These are phyloP conservation scores for Ophiostoma sp. DNA, from an alignment of 2,329 filamentous ascomycete genomes.

Conservation along the genomic window DNA sequence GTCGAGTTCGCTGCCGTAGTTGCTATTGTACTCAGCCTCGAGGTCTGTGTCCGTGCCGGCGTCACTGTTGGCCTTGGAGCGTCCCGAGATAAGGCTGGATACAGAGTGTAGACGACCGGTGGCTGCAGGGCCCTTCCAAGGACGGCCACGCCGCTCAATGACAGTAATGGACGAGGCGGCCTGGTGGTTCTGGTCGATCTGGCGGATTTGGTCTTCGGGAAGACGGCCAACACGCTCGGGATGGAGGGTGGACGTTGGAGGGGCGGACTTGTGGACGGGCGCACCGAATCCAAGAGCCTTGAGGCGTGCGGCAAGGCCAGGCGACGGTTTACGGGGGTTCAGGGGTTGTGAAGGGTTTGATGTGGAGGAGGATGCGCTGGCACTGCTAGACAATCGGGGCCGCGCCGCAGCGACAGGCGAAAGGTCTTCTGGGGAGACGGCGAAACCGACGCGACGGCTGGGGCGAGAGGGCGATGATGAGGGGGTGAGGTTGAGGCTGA, in stretches of 20 bases:
- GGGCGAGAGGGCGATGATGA: conserved; percentile 23
- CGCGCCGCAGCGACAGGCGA: conserved; percentile 5
- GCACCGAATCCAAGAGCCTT: conserved; percentile 59
- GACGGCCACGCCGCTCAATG: conserved; percentile 61
- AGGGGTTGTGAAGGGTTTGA: conserved; percentile 20
- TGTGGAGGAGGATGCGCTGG: conserved; percentile 28
- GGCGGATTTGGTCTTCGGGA: conserved; percentile 62
- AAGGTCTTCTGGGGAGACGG: conserved; percentile 1
- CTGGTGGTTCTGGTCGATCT: conserved; percentile 63
- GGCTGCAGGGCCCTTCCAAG: conserved; percentile 62
- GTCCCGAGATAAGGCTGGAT: conserved; percentile 30
- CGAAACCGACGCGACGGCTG: conserved; percentile 25
- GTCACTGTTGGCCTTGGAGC: conserved; percentile 18
- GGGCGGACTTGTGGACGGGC: conserved; percentile 36
- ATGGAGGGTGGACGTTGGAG: conserved; percentile 32
- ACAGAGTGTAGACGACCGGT: conserved; percentile 30
- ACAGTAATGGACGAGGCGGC: conserved; percentile 47
- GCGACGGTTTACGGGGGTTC: conserved; percentile 54
- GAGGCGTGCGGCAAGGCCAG: conserved; percentile 59
- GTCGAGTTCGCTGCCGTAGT: conserved; percentile 14
- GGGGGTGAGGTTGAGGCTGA: conserved; percentile 22
- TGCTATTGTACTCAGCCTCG: conserved; percentile 30
- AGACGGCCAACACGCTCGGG: conserved; percentile 59
- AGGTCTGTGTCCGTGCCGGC: conserved; percentile 20
- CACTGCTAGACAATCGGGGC: conserved; percentile 8